These are phyloP conservation scores for Mycena capillaripes DNA, from an alignment of 768 basidiomycete genomes.

Conservation along the genomic window DNA sequence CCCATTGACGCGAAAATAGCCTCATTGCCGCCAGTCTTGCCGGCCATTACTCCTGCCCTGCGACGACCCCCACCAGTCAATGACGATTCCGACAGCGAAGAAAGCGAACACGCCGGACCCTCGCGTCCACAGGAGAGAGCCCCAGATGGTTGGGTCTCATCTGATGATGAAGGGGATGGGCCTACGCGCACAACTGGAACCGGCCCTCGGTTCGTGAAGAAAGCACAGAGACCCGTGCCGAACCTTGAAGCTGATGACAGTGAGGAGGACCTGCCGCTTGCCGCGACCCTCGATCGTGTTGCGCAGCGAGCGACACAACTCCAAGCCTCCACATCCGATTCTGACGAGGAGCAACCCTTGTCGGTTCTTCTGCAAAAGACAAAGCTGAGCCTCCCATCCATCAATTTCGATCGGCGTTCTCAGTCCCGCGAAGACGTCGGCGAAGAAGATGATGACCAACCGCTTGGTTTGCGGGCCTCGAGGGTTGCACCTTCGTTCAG, in stretches of 20 bases:
- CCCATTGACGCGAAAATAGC: conserved; percentile 48
- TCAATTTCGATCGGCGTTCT: conserved; percentile 55
- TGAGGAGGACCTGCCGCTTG: conserved; percentile 87
- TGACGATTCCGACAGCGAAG: conserved; percentile 69
- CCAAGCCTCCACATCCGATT: conserved; percentile 52
- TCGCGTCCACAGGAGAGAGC: conserved; percentile 24
- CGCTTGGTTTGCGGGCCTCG: conserved; percentile 79
- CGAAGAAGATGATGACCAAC: conserved; percentile 79
- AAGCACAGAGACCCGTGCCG: conserved; percentile 37
- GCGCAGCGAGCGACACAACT: conserved; percentile 56
- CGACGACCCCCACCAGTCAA: conserved; percentile 57
- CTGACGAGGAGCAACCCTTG: conserved; percentile 83
- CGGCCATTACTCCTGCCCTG: conserved; percentile 56
- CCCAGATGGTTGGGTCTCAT: conserved; percentile 67
- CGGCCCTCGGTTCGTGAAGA: conserved; percentile 65
- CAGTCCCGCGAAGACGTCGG: conserved; percentile 24
- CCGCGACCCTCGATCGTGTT: conserved; percentile 71
- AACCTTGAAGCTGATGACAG: conserved; percentile 63
- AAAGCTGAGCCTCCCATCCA: conserved; percentile 58
- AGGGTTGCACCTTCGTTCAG: conserved; percentile 50
- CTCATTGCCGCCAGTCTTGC: conserved; percentile 59
- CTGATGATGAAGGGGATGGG: conserved; percentile 72
- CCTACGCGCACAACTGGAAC: conserved; percentile 71
- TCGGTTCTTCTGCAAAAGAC: conserved; percentile 67
- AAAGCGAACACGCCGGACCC: conserved; percentile 53